These are phyloP conservation scores for Oryza meyeriana DNA, from an alignment of 176 grass and related monocot genomes.

Conservation along the genomic window DNA sequence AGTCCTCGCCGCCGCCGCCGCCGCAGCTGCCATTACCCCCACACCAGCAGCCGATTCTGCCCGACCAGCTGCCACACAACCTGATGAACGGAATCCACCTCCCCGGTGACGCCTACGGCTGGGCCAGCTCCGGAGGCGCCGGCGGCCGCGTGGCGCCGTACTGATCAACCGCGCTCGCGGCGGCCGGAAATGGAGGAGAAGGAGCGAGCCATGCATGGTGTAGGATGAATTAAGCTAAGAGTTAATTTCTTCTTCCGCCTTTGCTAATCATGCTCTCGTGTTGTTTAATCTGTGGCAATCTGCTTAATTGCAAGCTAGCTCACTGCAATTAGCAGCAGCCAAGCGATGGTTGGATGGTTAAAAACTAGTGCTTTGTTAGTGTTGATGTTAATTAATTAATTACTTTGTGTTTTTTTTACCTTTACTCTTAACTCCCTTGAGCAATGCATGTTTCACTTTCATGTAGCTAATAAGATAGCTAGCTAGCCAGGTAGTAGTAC, in stretches of 20 bases:
- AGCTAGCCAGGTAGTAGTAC: neutral
- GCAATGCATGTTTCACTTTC: neutral
- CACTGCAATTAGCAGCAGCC: neutral
- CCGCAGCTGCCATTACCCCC: slow-evolving; percentile 35
- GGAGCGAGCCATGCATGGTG: neutral
- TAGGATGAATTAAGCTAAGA: slow-evolving; percentile 41
- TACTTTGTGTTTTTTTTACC: neutral
- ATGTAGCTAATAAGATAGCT: neutral
- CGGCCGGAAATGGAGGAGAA: neutral
- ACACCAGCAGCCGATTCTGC: slow-evolving; percentile 29
- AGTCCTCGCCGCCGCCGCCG: slow-evolving; percentile 56
- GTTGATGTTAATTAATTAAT: neutral
- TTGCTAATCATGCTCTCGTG: slow-evolving; percentile 25
- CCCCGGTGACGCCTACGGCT: slow-evolving; percentile 53
- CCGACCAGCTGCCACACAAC: slow-evolving; percentile 51
- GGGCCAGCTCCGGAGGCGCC: slow-evolving; percentile 31
- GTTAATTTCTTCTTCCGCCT: neutral
- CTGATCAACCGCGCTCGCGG: slow-evolving; percentile 25
- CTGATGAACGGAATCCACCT: slow-evolving; percentile 71
- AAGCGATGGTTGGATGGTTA: neutral
- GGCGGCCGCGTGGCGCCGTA: slow-evolving; percentile 44
- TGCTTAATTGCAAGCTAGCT: neutral
- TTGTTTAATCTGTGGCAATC: slow-evolving; percentile 2
- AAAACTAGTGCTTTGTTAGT: neutral
- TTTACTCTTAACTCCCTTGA: neutral